A percentile compares a stretch with the other conserved stretches of the same genome.
phyloP scores from a whole-genome alignment of 495 filamentous ascomycete genomes.

The Neurospora tetrasperma region DNA sequence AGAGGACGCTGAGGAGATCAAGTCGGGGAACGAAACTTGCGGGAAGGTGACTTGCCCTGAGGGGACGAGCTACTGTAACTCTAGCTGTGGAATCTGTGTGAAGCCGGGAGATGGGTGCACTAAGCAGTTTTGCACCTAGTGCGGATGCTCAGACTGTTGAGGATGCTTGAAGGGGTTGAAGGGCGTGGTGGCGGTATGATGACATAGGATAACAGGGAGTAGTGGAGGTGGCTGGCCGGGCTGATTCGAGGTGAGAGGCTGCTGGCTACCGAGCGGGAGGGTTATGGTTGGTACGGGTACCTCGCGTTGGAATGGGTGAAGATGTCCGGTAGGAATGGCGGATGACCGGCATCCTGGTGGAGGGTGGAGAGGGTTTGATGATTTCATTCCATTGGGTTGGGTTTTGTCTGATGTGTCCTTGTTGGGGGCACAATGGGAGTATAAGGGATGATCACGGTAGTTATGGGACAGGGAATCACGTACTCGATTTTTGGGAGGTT shows the following conservation, averaged over 20 bases:
- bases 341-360: background rate
- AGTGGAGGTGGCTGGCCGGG: background rate
- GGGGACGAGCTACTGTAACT: constrained; percentile 16
- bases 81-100: constrained; percentile 13
- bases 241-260: background rate
- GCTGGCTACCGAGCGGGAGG: background rate
- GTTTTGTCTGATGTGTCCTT: background rate
- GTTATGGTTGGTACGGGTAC: background rate
- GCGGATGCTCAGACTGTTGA: background rate
- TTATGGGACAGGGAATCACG: background rate
- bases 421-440: background rate
- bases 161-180: background rate
- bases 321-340: background rate
- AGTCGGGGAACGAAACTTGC: constrained; percentile 2
- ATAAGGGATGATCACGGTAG: background rate
- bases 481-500: background rate
- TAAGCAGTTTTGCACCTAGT: constrained; percentile 7
- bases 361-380: background rate
- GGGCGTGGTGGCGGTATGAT: background rate
- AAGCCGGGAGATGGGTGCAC: constrained; percentile 16
- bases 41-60: constrained; percentile 7
- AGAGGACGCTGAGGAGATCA: background rate
- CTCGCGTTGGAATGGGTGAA: background rate
- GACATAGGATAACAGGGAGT: background rate
- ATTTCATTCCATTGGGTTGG: background rate